Percentiles rank a stretch among this genome's conserved stretches.
Evolutionary conservation across 805 yeast genomes (phyloP).

Genomic region (Maudiozyma pseudohumilis): DNA sequence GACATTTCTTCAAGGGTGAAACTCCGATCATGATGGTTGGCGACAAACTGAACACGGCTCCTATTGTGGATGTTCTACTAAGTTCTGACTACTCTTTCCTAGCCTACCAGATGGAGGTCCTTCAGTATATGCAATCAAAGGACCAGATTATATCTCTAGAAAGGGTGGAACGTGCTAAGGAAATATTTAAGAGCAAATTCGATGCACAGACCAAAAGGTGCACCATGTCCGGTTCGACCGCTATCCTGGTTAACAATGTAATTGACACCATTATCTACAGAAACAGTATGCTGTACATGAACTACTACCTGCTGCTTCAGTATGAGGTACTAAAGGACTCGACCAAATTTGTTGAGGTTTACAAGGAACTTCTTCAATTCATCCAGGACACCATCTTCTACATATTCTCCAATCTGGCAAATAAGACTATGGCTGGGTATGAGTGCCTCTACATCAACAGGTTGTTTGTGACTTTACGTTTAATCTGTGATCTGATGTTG

Average conservation of each 20-base stretch:
- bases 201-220: conserved; percentile 19
- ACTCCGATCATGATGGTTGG: conserved; percentile 15
- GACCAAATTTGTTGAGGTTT: conserved; percentile 12
- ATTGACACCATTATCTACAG: conserved; percentile 24
- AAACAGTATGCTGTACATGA: conserved; percentile 17
- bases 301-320: conserved; percentile 20
- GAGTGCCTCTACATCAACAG: conserved; percentile 24
- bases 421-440: conserved; percentile 23
- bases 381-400: conserved; percentile 24
- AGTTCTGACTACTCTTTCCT: conserved; percentile 14
- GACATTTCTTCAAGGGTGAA: conserved; percentile 24
- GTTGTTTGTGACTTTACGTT: conserved; percentile 18
- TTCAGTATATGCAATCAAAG: conserved; percentile 22
- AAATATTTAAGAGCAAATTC: conserved; percentile 12
- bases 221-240: conserved; percentile 15
- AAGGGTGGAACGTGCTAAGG: conserved; percentile 13
- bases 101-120: conserved; percentile 17
- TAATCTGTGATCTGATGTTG: conserved; percentile 19
- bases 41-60: conserved; percentile 10
- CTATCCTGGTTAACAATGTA: conserved; percentile 18
- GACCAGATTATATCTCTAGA: conserved; percentile 16
- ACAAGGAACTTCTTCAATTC: conserved; percentile 19
- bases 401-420: conserved; percentile 26
- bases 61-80: conserved; percentile 21
- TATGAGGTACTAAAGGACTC: conserved; percentile 16